Conservation (phyloP, 176 grass and related monocot species). For the Dendrocalamus sinicus region DNA sequence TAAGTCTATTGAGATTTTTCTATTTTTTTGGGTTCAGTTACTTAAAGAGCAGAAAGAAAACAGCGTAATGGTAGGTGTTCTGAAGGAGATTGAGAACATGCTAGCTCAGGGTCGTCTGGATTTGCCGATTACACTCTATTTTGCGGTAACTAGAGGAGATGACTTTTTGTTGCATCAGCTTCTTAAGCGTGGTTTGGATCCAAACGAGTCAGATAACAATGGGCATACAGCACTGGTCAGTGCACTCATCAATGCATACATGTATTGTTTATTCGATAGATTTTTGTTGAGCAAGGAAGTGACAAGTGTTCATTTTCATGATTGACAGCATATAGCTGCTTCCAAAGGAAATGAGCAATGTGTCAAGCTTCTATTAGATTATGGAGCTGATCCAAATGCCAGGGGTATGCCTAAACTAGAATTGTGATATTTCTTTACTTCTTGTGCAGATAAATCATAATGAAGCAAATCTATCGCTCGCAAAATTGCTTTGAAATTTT, state of each 20-base stretch:
- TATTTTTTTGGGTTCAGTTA: constrained; percentile 54
- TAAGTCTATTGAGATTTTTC: background rate
- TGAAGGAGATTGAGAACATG: constrained; percentile 94
- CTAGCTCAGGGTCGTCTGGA: constrained; percentile 74
- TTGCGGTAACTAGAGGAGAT: constrained; percentile 81
- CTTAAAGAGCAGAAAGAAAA: constrained; percentile 67
- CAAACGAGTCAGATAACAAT: constrained; percentile 86
- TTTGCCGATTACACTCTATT: constrained; percentile 81
- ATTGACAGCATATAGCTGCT: constrained; percentile 89
- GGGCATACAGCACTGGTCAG: constrained; percentile 78
- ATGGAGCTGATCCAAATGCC: constrained; percentile 83
- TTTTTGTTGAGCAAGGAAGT: constrained; percentile 24
- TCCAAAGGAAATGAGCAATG: constrained; percentile 79
- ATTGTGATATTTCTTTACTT: background rate
- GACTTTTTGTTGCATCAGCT: constrained; percentile 78
- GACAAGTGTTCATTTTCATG: constrained; percentile 31
- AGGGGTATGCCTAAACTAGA: constrained; percentile 57
- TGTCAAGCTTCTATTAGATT: constrained; percentile 68
- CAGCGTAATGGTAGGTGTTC: constrained; percentile 57
- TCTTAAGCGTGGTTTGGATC: constrained; percentile 73
- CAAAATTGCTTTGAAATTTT: constrained; percentile 8
- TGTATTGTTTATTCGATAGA: background rate
- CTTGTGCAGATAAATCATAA: background rate
- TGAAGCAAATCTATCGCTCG: background rate
- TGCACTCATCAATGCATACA: constrained; percentile 6